Base-by-base conservation (phyloP, 257 asterid species). In the Nyctanthes arbortristis region DNA sequence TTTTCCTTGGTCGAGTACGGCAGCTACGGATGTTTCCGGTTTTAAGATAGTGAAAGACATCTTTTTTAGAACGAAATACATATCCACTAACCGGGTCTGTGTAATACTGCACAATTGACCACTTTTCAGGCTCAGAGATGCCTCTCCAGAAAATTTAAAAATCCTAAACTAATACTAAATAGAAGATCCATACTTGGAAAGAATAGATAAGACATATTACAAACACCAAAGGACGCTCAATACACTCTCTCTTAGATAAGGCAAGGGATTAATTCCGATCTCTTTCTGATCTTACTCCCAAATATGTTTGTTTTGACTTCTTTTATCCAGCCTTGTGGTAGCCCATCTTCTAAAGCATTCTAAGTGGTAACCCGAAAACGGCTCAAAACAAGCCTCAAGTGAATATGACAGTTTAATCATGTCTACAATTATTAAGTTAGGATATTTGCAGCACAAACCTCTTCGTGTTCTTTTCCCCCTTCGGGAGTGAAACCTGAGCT, bases 241-340 rank as follows among this genome's bases (percentile, higher is more conserved):
- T 39, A 24, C 28, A 22, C 13, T 22, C 47, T 22, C 47, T 16
- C 16, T 34, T 25, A 8, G 60, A 43, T 58, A 52, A 63, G 58
- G 66, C 22, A 68, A 65, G 57, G 55, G 40, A 59, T 49, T 34
- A 69, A 62, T 68, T 91, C 96, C 83, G 87, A 83, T 70, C 89
- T 93, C 62, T 54, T 78, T 72, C 80, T 85, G 11, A 27, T 78
- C 73, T 52, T 82, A 25, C 25, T 32, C 57, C 79, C 89, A 35
- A 54, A 68, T 70, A 74, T 81, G 62, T 82, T 84, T 61, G 76
- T 68, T 75, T 66, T 77, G 66, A 64, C 56, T 78, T 84, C 95
- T 77, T 80, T 85, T 59, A 80, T 84, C 97, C 97, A 91, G 59
- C 95, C 95, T 30, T 82, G 81, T 16, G 97, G 96, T 63, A 91